Percentiles rank a stretch among this genome's conserved stretches.
Evolutionary conservation across 768 basidiomycete species (phyloP).

Genomic region (Phylloporus sp.): DNA sequence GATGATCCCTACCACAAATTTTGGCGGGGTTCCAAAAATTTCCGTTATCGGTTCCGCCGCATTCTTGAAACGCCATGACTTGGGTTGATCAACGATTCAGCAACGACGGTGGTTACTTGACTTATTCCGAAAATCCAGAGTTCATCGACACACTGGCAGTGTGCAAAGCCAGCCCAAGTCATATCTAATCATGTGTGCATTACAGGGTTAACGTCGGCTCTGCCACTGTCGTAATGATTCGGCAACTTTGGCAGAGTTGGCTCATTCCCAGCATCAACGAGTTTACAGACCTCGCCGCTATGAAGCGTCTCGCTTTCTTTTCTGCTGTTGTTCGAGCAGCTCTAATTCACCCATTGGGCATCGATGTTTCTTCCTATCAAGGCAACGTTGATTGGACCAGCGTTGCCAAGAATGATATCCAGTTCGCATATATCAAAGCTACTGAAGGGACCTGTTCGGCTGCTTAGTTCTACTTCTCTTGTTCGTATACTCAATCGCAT

Average conservation of each 20-base stretch:
- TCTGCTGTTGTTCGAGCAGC: conserved; percentile 13
- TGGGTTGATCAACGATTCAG: too few species aligned
- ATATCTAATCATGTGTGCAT: too few species aligned
- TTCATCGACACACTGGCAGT: too few species aligned
- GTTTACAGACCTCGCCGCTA: neutral
- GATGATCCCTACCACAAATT: conserved; percentile 42
- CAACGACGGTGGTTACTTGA: too few species aligned
- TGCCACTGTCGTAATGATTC: too few species aligned
- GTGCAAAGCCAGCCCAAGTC: too few species aligned
- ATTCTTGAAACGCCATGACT: too few species aligned
- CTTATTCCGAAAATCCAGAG: too few species aligned
- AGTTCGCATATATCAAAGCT: conserved; percentile 64
- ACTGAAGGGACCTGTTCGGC: conserved; percentile 56
- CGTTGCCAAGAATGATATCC: conserved; percentile 47
- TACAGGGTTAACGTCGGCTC: too few species aligned
- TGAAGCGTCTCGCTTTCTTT: conserved; percentile 21
- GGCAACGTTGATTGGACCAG: conserved; percentile 47
- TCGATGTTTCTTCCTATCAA: conserved; percentile 55
- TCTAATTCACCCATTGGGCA: conserved; percentile 41
- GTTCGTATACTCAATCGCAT: neutral
- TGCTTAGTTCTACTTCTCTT: neutral
- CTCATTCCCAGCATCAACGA: too few species aligned
- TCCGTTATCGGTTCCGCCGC: conserved; percentile 4
- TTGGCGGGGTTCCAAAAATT: conserved; percentile 53
- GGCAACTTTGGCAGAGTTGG: too few species aligned